Conservation (phyloP, 2,329 filamentous ascomycete genomes). For the Rhynchosporium secalis region DNA sequence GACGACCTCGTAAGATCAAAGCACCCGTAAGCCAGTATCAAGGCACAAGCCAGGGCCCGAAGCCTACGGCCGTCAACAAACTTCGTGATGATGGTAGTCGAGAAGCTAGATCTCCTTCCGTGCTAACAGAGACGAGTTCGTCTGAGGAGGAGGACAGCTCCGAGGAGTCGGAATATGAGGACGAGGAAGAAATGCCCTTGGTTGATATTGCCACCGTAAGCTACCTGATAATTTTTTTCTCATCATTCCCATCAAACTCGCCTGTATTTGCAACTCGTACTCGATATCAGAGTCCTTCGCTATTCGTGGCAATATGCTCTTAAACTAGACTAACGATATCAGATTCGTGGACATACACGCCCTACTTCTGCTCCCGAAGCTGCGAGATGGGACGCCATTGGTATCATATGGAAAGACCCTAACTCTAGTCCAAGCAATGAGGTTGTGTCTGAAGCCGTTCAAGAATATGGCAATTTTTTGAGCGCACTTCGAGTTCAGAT, state of each 20-base stretch:
- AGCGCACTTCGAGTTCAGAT: conserved; percentile 36
- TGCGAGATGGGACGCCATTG: conserved; percentile 55
- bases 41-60: conserved; percentile 33
- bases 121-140: conserved; percentile 36
- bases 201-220: conserved; percentile 39
- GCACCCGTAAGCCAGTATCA: conserved; percentile 32
- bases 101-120: conserved; percentile 30
- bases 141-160: conserved; percentile 38
- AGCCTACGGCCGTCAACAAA: conserved; percentile 26
- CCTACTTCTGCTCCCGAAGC: conserved; percentile 50
- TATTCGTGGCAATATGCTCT: not conserved
- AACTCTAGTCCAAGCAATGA: conserved; percentile 35
- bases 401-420: conserved; percentile 50
- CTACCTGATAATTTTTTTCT: not conserved
- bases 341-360: conserved; percentile 37
- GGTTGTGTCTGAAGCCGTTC: conserved; percentile 36
- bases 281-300: not conserved
- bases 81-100: conserved; percentile 28
- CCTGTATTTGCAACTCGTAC: not conserved
- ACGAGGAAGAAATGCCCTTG: conserved; percentile 35
- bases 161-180: conserved; percentile 40
- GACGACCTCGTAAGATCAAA: conserved; percentile 32
- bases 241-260: not conserved
- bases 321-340: conserved; percentile 4
- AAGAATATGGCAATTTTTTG: conserved; percentile 38